Evolutionary conservation across 2,329 filamentous ascomycete genomes (phyloP), one percentile per base, ranked within the genome.

Genomic region (Claviceps digitariae): DNA sequence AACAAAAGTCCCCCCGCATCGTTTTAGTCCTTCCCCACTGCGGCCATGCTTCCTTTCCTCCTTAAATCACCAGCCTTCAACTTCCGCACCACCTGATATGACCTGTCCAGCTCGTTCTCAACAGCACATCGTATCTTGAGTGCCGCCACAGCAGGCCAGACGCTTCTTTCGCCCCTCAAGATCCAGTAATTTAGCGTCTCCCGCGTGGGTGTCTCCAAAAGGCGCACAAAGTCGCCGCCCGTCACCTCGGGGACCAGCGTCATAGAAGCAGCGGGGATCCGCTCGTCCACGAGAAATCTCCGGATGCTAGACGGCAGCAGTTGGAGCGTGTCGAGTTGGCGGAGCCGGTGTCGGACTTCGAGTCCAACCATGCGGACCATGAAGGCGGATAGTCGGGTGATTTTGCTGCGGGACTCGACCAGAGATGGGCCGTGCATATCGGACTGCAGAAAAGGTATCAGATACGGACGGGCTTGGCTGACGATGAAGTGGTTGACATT

Each of bases 401-500:
- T 77, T 70, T 71, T 78, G 67, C 72, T 80, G 62, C 72, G 79
- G 57, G 73, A 81, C 66, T 73, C 78, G 60, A 73, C 78, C 64
- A 75, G 78, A 60, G 81, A 79, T 0, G 87, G 84, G 4, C 86
- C 84, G 67, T 90, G 86, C 71, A 90, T 82, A 60, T 91, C 87
- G 47, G 84, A 86, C 56, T 85, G 82, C 5, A 94, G 74, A 61
- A 95, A 93, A 0, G 90, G 90, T 29, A 91, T 84, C 17, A 95
- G 75, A 67, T 95, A 95, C 0, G 91, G 91, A 3, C 90, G 79
- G 1, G 91, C 90, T 71, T 96, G 91, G 58, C 87, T 93, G 59
- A 97, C 83, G 58, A 97, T 89, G 69, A 94, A 96, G 72, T 96
- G 90, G 64, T 95, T 94, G 52, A 94, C 87, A 65, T 94, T 94